These are phyloP conservation scores for Mucor saturninus DNA, from an alignment of 371 early-diverging fungal species.

Conservation along the genomic window DNA sequence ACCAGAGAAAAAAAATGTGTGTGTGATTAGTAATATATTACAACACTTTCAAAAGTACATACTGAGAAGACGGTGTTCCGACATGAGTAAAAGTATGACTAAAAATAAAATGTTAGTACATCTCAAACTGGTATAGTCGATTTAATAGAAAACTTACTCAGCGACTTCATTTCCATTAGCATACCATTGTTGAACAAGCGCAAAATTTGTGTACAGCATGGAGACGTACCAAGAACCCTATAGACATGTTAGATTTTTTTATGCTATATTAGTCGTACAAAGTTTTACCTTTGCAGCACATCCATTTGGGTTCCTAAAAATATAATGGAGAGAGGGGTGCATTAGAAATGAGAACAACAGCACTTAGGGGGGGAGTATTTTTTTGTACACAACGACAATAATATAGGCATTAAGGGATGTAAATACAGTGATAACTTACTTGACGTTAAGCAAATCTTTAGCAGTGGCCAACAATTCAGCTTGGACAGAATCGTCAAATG, in stretches of 20 bases:
- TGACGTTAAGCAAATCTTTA: constrained; percentile 45
- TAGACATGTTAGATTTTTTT: not conserved
- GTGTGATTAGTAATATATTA: not conserved
- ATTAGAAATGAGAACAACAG: constrained; percentile 18
- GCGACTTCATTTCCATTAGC: constrained; percentile 76
- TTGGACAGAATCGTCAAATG: constrained; percentile 76
- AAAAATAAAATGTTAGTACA: constrained; percentile 15
- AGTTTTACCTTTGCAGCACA: constrained; percentile 52
- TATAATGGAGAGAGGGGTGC: constrained; percentile 2
- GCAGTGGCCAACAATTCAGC: constrained; percentile 44
- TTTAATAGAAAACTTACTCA: constrained; percentile 44
- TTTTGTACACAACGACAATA: not conserved
- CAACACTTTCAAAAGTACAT: constrained; percentile 14
- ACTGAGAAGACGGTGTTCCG: constrained; percentile 54
- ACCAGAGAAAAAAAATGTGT: not conserved
- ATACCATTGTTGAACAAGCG: constrained; percentile 73
- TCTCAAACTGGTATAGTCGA: not conserved
- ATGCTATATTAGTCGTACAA: not conserved
- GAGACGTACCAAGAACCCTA: constrained; percentile 72
- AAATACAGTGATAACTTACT: constrained; percentile 32
- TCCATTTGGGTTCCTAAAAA: constrained; percentile 62
- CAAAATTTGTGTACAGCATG: constrained; percentile 69
- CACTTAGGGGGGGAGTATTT: constrained; percentile 13
- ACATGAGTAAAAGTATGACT: constrained; percentile 73
- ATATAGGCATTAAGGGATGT: not conserved